Conservation (phyloP, 257 asterid species). For the Mitragyna speciosa region DNA sequence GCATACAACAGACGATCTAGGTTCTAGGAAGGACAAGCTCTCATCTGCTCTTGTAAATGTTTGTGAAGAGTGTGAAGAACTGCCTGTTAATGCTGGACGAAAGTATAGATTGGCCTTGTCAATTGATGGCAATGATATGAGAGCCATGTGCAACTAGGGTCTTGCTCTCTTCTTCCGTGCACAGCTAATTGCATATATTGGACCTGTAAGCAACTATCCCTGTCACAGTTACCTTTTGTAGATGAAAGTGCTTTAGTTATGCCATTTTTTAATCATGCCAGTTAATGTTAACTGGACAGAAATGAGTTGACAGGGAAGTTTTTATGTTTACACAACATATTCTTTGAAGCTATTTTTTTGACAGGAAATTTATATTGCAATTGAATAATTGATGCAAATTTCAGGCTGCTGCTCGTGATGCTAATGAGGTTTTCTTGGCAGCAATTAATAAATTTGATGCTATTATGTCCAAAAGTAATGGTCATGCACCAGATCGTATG, state of each 20-base stretch:
- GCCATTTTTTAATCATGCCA: neutral
- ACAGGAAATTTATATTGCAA: neutral
- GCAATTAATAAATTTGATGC: constrained; percentile 93
- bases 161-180: constrained; percentile 86
- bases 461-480: constrained; percentile 80
- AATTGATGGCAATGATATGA: constrained; percentile 81
- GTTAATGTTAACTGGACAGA: constrained; percentile 1
- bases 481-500: constrained; percentile 79
- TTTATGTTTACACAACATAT: no score
- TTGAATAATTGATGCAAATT: constrained; percentile 22
- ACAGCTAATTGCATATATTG: constrained; percentile 86
- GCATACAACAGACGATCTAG: constrained; percentile 36
- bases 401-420: constrained; percentile 80
- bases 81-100: constrained; percentile 80
- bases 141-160: constrained; percentile 91
- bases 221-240: neutral
- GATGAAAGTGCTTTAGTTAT: neutral
- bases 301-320: neutral
- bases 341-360: no score
- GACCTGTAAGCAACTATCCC: constrained; percentile 64
- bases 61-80: constrained; percentile 88
- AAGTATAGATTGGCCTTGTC: constrained; percentile 79
- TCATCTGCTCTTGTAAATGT: constrained; percentile 53
- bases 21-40: constrained; percentile 42
- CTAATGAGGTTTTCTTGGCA: constrained; percentile 86